phyloP scores from a whole-genome alignment of 108 stramenopile genomes.

The Skeletonema marinoi region DNA sequence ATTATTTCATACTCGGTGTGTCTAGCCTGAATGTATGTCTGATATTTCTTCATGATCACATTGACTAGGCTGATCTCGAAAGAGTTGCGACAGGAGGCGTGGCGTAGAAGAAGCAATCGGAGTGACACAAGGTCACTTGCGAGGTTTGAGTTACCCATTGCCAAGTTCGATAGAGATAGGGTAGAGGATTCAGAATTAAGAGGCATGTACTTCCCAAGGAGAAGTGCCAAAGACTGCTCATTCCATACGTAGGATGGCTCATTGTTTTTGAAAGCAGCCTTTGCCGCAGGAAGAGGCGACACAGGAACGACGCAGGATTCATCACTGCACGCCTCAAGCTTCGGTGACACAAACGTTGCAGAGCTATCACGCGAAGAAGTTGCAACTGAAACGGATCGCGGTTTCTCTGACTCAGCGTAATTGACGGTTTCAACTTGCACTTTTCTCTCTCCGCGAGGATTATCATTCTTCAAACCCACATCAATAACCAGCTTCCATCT shows the following conservation, averaged over 20 bases:
- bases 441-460: neutral
- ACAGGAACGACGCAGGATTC: neutral
- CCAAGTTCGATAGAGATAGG: neutral
- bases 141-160: conserved; percentile 11
- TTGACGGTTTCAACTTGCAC: conserved; percentile 5
- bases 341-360: neutral
- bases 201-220: conserved; percentile 73
- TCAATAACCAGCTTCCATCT: conserved; percentile 77
- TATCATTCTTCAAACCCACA: conserved; percentile 25
- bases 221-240: conserved; percentile 61
- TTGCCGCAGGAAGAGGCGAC: neutral
- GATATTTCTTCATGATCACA: conserved; percentile 63
- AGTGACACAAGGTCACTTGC: conserved; percentile 59
- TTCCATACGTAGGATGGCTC: conserved; percentile 9
- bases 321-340: neutral
- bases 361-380: neutral
- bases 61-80: conserved; percentile 61
- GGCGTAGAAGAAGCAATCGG: conserved; percentile 66
- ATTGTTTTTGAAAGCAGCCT: neutral
- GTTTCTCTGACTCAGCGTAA: neutral
- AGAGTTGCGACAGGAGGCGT: conserved; percentile 48
- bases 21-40: conserved; percentile 41
- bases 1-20: conserved; percentile 49
- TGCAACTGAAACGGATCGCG: neutral
- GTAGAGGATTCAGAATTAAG: conserved; percentile 1